Evolutionary conservation across 441 rosid genomes (phyloP), one percentile per base, ranked within the genome.

Genomic region (Erysimum cheiri): DNA sequence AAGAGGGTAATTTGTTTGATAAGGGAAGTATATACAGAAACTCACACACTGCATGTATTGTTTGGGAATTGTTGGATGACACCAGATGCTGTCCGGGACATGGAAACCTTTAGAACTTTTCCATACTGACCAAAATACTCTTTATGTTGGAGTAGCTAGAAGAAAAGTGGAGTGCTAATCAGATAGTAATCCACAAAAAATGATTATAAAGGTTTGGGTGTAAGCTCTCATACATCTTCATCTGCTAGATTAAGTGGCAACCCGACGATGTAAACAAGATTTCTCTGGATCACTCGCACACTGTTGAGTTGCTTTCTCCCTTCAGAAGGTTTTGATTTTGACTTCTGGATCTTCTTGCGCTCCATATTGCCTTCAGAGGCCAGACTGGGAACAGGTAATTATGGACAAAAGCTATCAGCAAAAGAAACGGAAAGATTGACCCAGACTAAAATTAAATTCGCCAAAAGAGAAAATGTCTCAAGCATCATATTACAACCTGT

Each of bases 101-200:
- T 83, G 32, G 96, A 91, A n/a, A 88, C 93, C 72, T 88, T 91
- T 24, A 84, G 78, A 47, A 89, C 97, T 70, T 87, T 89, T 62
- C 97, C 96, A 84, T 91, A 91, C 65, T 84, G 93, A 50, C 90
- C 88, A 78, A 91, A 91, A 75, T 83, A 91, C 36, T 91, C 97
- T 78, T 60, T 88, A 9, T 58, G 86, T 63, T 80, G 85, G 60
- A 85, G 89, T 69, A 85, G 72, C 88, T 87, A 72, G 61, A 53
- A 61, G 59, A 40, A 32, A 11, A 29, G 32, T 13, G 26, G 54
- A 55, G 57, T 19, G 19, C 13, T 49, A 26, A 12, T 74, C 40
- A 72, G 22, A 33, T 28, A 76, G 31, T 41, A 46, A 53, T 46
- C 46, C 11, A 66, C 41, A 52, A 37, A 31, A 32, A 52, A 19